These are phyloP conservation scores for Luffa aegyptiaca DNA, from an alignment of 306 rosid genomes.

Conservation along the genomic window DNA sequence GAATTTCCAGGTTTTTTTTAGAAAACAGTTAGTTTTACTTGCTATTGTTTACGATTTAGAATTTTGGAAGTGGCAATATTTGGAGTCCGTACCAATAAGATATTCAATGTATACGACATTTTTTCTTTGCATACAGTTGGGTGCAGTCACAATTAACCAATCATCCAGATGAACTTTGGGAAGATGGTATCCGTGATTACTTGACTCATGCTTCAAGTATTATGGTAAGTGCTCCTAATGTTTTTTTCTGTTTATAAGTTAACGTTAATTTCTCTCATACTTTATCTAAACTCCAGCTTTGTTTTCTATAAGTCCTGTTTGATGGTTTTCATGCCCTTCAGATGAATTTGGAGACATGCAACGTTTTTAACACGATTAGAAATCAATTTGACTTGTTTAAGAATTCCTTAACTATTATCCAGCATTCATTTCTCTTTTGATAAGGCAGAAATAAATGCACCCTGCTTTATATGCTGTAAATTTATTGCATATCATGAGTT, in stretches of 20 bases:
- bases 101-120: slow-evolving; percentile 2
- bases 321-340: background rate
- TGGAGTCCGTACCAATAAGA: background rate
- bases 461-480: background rate
- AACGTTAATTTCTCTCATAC: background rate
- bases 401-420: background rate
- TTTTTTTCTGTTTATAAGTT: slow-evolving; percentile 1
- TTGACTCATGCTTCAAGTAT: slow-evolving; percentile 70
- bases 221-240: slow-evolving; percentile 43
- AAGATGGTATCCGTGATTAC: slow-evolving; percentile 86
- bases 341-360: background rate
- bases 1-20: background rate
- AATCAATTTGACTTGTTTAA: background rate
- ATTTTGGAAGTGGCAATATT: background rate
- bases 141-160: slow-evolving; percentile 75
- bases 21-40: background rate
- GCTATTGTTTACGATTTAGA: background rate
- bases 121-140: slow-evolving; percentile 54
- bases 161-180: slow-evolving; percentile 99
- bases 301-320: background rate
- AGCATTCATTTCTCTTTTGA: background rate
- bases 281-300: background rate
- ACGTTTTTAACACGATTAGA: background rate
- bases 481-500: background rate
- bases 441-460: background rate